Evolutionary conservation across 768 basidiomycete species (phyloP).

Genomic region (Boletus insuetus): DNA sequence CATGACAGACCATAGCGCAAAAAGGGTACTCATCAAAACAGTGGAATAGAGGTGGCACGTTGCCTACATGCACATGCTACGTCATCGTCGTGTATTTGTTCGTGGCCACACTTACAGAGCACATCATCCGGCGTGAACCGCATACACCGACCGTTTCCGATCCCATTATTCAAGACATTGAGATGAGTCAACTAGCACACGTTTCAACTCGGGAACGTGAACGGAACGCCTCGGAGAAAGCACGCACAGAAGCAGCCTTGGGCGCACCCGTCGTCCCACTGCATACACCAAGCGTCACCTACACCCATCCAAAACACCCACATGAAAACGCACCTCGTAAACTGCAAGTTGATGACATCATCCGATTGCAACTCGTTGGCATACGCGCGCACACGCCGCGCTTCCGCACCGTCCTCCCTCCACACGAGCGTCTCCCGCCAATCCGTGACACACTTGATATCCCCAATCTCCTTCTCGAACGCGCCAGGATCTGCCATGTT

Average conservation of each 20-base stretch:
- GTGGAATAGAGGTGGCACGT: conserved; percentile 81
- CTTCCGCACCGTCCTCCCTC: conserved; percentile 51
- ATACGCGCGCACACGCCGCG: conserved; percentile 41
- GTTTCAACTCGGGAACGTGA: not conserved
- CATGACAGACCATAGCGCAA: not conserved
- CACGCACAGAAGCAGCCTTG: conserved; percentile 76
- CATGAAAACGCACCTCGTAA: conserved; percentile 59
- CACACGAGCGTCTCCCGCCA: conserved; percentile 74
- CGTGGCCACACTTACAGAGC: conserved; percentile 49
- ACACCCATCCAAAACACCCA: not conserved
- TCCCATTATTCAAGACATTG: conserved; percentile 75
- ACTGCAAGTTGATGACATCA: conserved; percentile 81
- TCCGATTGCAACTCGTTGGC: conserved; percentile 46
- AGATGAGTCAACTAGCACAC: conserved; percentile 63
- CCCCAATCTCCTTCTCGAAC: conserved; percentile 38
- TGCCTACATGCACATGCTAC: conserved; percentile 45
- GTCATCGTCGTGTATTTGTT: not conserved
- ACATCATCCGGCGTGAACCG: conserved; percentile 60
- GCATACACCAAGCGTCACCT: not conserved
- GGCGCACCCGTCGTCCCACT: conserved; percentile 81
- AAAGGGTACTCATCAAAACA: conserved; percentile 77
- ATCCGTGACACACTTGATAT: conserved; percentile 54
- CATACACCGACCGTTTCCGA: conserved; percentile 74
- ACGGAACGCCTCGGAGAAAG: not conserved
- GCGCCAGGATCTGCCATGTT: conserved; percentile 44